phyloP scores from a whole-genome alignment of 169 alveolate genomes.

The Cryptosporidium sp. region DNA sequence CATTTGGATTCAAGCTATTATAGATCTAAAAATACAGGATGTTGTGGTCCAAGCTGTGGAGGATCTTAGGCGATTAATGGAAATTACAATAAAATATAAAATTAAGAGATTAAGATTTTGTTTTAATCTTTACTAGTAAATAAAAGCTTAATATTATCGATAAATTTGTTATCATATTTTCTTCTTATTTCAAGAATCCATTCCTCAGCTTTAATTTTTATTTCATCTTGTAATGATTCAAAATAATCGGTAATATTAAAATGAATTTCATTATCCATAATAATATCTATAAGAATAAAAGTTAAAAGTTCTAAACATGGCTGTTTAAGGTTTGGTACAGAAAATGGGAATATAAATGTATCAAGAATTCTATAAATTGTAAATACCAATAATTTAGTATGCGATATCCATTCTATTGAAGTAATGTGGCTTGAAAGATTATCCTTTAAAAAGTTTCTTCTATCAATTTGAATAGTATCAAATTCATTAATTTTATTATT shows the following conservation, averaged over 20 bases:
- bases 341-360: conserved; percentile 50
- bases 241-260: not conserved
- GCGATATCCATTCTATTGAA: conserved; percentile 36
- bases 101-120: not conserved
- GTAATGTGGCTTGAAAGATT: conserved; percentile 15
- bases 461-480: conserved; percentile 8
- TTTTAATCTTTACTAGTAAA: conserved; percentile 33
- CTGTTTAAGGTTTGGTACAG: conserved; percentile 40
- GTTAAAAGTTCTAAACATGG: conserved; percentile 28
- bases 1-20: conserved; percentile 60
- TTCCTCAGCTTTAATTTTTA: not conserved
- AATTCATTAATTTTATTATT: conserved; percentile 4
- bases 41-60: conserved; percentile 69
- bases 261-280: conserved; percentile 19
- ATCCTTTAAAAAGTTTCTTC: conserved; percentile 38
- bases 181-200: conserved; percentile 4
- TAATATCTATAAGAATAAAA: conserved; percentile 21
- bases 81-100: not conserved
- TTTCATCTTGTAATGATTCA: conserved; percentile 28
- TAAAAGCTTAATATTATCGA: conserved; percentile 40
- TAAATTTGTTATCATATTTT: conserved; percentile 24
- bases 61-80: not conserved
- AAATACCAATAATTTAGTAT: not conserved
- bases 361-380: conserved; percentile 24
- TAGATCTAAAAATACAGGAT: conserved; percentile 60